Evolutionary conservation across 805 yeast species (phyloP), one percentile per base, ranked within the genome.

Genomic region (Metschnikowia picachoensis): DNA sequence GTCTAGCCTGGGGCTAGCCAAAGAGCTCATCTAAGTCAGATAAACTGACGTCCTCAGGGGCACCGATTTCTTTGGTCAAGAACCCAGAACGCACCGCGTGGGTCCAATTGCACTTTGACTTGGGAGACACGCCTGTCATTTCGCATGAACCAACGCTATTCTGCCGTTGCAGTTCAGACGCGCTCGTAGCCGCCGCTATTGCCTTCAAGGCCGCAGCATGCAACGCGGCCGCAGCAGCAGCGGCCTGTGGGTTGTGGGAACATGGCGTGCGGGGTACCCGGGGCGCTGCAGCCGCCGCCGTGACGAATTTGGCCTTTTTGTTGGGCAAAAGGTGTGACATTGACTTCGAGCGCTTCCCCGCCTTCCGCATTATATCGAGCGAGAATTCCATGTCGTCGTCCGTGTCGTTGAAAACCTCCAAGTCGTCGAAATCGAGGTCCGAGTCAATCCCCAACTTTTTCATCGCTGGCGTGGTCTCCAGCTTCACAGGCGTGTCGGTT

Each of bases 231-330:
- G 84, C 87, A 2, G 87, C 85, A 12, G 86, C 86, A 9, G 85
- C 86, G 7, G 87, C 84, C 47, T 74, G 74, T 10, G 85, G 82
- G 33, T 80, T 70, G 49, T 77, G 80, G 7, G 80, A 72, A 43
- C 77, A 66, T 4, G 82, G 76, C 30, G 78, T 71, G 52, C 80
- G 78, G n/a, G 89, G 83, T 10, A 85, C 78, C 58, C 92, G 73
- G 47, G 94, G 94, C 30, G 92, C 87, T 25, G 88, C 89, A 11
- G 90, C 90, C 17, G 92, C 92, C 15, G 88, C 88, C 3, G 59
- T 53, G 12, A 92, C 85, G 37, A 83, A 60, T 47, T 64, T 58
- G 55, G 72, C 72, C 60, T 76, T 78, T 61, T 82, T 81, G 50
- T 71, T 66, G 32, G 55, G 39, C 39, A 76, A 70, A 45, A 81